Base-by-base conservation (phyloP, 352 stramenopile species). In the Halophytophthora batemanensis region DNA sequence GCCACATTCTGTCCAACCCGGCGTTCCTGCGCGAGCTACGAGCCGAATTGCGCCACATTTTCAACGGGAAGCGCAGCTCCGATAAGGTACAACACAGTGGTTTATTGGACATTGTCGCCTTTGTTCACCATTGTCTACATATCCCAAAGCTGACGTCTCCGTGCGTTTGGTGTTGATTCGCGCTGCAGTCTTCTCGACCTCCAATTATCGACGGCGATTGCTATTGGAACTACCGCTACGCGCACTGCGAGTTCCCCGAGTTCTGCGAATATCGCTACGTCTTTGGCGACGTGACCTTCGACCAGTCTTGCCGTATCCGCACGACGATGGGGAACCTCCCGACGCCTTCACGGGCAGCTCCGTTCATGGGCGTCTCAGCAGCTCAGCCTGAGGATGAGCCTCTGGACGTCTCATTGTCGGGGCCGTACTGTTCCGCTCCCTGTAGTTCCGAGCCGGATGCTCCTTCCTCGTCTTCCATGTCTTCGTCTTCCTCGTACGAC, bases 251-350 rank as follows among this genome's bases (percentile, higher is more conserved):
- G 59, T 90, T 89, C 57, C 55, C 65, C 7, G 69, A 82, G 48
- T 90, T 87, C 47, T 93, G 82, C 51, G 77, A 93, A 66, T 93
- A 93, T 45, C 75, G 74, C 25, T 93, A 91, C 56, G 66, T 74
- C 46, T 93, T 93, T 45, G 80, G 80, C 17, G 82, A 93, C 49
- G 73, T 93, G 48, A 87, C 64, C 3, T 71, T 93, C 38, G 82
- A 93, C 44, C 82, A 93, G 51, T 93, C 82, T 28, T 93, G 82
- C 43, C 77, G 82, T 13, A 60, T 89, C 49, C 69, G 74, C 5
- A 44, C 46, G 31, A 35, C 36, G 21, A 56, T 74, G 43, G 44
- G 45, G n/a, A 95, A 53, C 15, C 55, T 66, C 38, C 58, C 47
- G 42, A 46, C 34, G 39, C 57, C 23, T 13, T 28, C 38, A 28